Evolutionary conservation across 2,329 filamentous ascomycete genomes (phyloP), one percentile per base, ranked within the genome.

Genomic region (Clarireedia paspali): DNA sequence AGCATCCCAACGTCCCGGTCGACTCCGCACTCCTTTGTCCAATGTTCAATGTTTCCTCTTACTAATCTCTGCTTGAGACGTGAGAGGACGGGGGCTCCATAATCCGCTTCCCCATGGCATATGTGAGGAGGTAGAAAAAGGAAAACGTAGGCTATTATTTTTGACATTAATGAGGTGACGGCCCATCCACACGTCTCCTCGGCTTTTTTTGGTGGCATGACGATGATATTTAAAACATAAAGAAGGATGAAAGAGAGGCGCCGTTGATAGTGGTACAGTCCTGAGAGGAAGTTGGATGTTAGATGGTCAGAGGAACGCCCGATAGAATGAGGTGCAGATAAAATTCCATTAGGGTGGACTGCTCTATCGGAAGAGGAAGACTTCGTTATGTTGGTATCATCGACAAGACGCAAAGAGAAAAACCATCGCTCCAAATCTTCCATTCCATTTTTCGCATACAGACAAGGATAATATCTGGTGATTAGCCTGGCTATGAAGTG

Each of bases 331-430:
- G 45, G 42, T 46, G 54, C 40, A 40, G 39, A 45, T 20, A 30
- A 39, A 46, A 20, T 38, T 23, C 27, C 42, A 52, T 44, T 26
- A 20, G 12, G 39, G 36, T 45, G 23, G 36, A 36, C 34, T 53
- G 48, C 54, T 34, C 26, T 34, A 34, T 12, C 9, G 15, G 39
- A 36, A 53, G 47, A 60, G 34, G 52, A 57, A 59, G 27, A 47
- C 42, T 49, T 60, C 60, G 59, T 62, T 59, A 60, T 46, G 54
- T 46, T 60, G 60, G 60, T 62, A 62, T 62, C 58, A 60, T 62
- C 39, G 60, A 59, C 50, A 60, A 56, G 50, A 57, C 53, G 42
- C 46, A 60, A 52, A 54, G 55, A 51, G 46, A 49, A 45, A 47
- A 50, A 40, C 40, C 42, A 51, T 40, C 49, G 27, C 54, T 47